phyloP scores from a whole-genome alignment of 2,329 filamentous ascomycete genomes.

The Stagonosporopsis tanaceti region DNA sequence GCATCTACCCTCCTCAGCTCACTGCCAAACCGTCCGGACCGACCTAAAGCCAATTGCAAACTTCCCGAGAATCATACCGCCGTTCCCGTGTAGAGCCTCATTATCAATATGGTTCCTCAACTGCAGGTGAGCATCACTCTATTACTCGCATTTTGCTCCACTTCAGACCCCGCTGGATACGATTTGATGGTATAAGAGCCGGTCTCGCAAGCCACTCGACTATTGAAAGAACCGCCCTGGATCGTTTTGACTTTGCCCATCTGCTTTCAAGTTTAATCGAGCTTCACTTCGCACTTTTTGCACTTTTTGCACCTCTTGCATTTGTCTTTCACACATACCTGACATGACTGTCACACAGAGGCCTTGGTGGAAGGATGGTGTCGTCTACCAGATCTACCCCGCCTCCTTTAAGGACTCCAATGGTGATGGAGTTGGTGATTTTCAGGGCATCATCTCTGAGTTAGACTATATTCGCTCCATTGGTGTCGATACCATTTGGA shows the following conservation, averaged over 20 bases:
- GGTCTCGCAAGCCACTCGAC: slow-evolving; percentile 15
- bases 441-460: slow-evolving; percentile 65
- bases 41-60: slow-evolving; percentile 23
- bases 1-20: slow-evolving; percentile 1
- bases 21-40: slow-evolving; percentile 23
- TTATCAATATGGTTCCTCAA: slow-evolving; percentile 18
- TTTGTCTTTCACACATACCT: slow-evolving; percentile 8
- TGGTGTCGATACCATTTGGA: slow-evolving; percentile 50
- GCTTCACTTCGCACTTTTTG: background rate
- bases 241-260: slow-evolving; percentile 21
- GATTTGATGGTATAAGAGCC: slow-evolving; percentile 13
- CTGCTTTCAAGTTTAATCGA: slow-evolving; percentile 8
- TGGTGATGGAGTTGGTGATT: slow-evolving; percentile 63
- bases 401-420: slow-evolving; percentile 69
- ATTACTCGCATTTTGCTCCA: slow-evolving; percentile 3
- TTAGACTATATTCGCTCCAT: slow-evolving; percentile 64
- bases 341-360: slow-evolving; percentile 44
- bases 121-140: slow-evolving; percentile 17
- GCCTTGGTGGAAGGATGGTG: slow-evolving; percentile 68
- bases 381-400: slow-evolving; percentile 69
- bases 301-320: slow-evolving; percentile 7
- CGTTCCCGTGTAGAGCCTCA: slow-evolving; percentile 10
- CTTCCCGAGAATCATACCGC: slow-evolving; percentile 21
- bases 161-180: background rate
- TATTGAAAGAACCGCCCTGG: slow-evolving; percentile 11